A percentile compares a stretch with the other conserved stretches of the same genome.
phyloP scores from a whole-genome alignment of 495 filamentous ascomycete genomes.

The Trichoderma parareesei region DNA sequence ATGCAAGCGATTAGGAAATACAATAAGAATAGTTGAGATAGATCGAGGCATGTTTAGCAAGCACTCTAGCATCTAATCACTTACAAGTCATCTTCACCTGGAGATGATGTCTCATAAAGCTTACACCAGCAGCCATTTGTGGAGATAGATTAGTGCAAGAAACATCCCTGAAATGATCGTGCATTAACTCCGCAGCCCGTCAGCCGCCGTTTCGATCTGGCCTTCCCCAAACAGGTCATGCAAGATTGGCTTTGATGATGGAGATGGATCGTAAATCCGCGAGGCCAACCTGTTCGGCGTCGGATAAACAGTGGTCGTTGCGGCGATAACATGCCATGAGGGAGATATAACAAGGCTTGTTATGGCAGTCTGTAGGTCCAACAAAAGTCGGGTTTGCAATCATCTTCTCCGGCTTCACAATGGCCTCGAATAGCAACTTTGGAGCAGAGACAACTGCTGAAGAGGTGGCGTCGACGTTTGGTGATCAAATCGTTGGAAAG shows the following conservation, averaged over 20 bases:
- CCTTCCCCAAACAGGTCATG: not conserved
- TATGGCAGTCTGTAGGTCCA: not conserved
- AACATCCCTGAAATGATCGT: not conserved
- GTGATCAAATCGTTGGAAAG: conserved; percentile 6
- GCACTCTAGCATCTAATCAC: no score
- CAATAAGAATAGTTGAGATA: no score
- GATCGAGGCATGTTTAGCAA: no score
- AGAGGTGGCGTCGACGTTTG: not conserved
- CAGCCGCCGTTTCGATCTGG: not conserved
- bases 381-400: not conserved
- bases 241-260: not conserved
- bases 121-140: not conserved
- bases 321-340: not conserved
- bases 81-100: not conserved
- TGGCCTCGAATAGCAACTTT: not conserved
- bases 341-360: not conserved
- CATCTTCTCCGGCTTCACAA: not conserved
- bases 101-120: not conserved
- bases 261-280: not conserved
- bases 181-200: not conserved
- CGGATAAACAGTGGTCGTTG: no score
- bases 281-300: not conserved
- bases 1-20: no score
- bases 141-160: not conserved
- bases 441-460: conserved; percentile 11